Base-by-base conservation (phyloP, 768 basidiomycete species). In the Mycena indigotica region DNA sequence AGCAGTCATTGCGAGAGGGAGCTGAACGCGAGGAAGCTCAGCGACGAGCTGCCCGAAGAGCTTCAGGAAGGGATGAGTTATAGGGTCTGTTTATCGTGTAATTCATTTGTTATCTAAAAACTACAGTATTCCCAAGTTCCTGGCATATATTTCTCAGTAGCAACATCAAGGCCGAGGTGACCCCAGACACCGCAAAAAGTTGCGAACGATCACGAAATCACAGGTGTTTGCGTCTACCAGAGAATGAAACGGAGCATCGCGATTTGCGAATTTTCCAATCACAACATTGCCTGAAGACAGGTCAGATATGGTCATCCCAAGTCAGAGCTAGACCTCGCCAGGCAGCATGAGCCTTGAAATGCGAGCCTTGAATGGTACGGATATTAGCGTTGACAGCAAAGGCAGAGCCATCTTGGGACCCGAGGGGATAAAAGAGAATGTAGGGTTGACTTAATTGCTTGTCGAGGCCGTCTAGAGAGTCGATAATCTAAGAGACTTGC, bases 191-290 rank as follows among this genome's bases (percentile, higher is more conserved):
- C 84, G 74, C 55, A 93, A 81, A 69, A 86, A 91, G 69, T 93
- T 93, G 69, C 89, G 87, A 58, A 93, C 70, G 60, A 93, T 82
- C 2, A 91, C 87, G 62, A 91, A 93, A 67, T 92, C 91, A 32
- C 90, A 86, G 82, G 91, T 91, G n/a, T 87, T 84, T 23, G 83
- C 84, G 67, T 91, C 79, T 21, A 85, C 83, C 82, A 92, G 82
- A 5, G 77, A 78, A 5, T 75, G 72, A 66, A 82, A 84, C 0
- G 83, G 81, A 49, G 76, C 75, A 49, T 80, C 81, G 28, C 73
- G 74, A 64, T 81, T 50, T 12, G 50, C 28, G 41, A 54, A 93
- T 71, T 92, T 93, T 38, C 86, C 89, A 41, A 91, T 75, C 61
- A 93, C 76, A 53, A 93, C 80, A 71, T 91, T 91, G 23, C 91